These are phyloP conservation scores for Penicillium frequentans DNA, from an alignment of 2,329 filamentous ascomycete species.

Conservation along the genomic window DNA sequence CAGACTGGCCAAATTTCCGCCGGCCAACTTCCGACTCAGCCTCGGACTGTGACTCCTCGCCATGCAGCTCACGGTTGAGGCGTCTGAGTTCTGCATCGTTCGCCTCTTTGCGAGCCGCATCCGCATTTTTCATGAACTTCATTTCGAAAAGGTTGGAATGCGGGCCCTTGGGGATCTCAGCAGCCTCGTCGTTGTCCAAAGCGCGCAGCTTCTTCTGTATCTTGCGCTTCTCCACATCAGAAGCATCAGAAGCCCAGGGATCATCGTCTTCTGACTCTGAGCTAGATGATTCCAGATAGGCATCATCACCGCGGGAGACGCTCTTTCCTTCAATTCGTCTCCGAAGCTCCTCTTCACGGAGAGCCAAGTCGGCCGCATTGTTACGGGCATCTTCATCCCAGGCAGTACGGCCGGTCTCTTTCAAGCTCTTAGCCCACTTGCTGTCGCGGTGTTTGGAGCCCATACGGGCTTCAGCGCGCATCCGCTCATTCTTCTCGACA, in stretches of 20 bases:
- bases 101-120: conserved; percentile 71
- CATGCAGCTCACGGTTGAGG: conserved; percentile 69
- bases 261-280: conserved; percentile 64
- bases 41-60: conserved; percentile 58
- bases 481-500: conserved; percentile 66
- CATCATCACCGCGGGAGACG: conserved; percentile 62
- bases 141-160: conserved; percentile 73
- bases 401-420: conserved; percentile 72
- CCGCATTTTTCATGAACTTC: conserved; percentile 93
- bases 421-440: conserved; percentile 87
- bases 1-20: conserved; percentile 41
- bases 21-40: conserved; percentile 65
- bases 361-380: conserved; percentile 76
- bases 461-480: conserved; percentile 80
- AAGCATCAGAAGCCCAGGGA: conserved; percentile 56
- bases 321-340: conserved; percentile 74
- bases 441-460: conserved; percentile 81
- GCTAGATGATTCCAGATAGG: conserved; percentile 49
- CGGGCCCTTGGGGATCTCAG: conserved; percentile 42
- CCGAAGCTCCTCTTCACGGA: conserved; percentile 77
- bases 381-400: conserved; percentile 87
- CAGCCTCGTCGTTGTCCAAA: conserved; percentile 51
- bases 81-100: conserved; percentile 76
- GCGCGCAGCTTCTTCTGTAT: conserved; percentile 45
- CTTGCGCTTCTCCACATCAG: conserved; percentile 37